Evolutionary conservation across 768 basidiomycete genomes (phyloP), one percentile per base, ranked within the genome.

Genomic region (Suillus hirtellus): DNA sequence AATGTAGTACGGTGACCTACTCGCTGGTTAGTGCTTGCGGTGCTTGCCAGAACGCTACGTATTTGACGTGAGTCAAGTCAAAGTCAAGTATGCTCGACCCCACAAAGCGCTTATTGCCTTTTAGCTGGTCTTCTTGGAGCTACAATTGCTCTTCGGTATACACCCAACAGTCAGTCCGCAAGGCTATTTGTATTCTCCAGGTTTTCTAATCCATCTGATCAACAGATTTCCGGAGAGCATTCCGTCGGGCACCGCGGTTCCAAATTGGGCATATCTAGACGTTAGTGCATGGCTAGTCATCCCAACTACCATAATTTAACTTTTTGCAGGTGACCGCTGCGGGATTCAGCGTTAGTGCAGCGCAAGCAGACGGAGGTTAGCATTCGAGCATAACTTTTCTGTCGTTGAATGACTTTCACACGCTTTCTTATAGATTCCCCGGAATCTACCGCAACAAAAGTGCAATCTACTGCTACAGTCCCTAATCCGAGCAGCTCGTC

Each of bases 251-350:
- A 77, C 83, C 1, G 73, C 77, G 12, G 78, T 89, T 21, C 88
- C 87, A 10, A 80, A 80, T 12, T 89, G 88, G 88, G 87, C 87
- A 14, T 89, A 82, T 64, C 73, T 84, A 40, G 81, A 86, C 62
- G 81, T 88, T 24, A 71, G 77, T 68, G 81, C 82, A 68, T 52
- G 82, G 44, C 15, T 17, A 31, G 27, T 49, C 71, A 65, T 47
- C 40, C 31, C 7, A 10, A 11, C 64, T 10, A 31, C n/a, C 19
- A n/a, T 17, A 42, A 15, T 60, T 38, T 65, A 9, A 65, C 43
- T 42, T 66, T n/a, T 10, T 47, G 50, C 42, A 38, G 38, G 61
- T 60, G 79, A 61, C 68, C n/a, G 72, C 67, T 50, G 73, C 79
- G 58, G 64, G 53, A 24, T 85, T 84, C 67, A 77, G 83, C 58